Base-by-base conservation (phyloP, 2,329 filamentous ascomycete species). In the Rhytidhysteron rufulum region DNA sequence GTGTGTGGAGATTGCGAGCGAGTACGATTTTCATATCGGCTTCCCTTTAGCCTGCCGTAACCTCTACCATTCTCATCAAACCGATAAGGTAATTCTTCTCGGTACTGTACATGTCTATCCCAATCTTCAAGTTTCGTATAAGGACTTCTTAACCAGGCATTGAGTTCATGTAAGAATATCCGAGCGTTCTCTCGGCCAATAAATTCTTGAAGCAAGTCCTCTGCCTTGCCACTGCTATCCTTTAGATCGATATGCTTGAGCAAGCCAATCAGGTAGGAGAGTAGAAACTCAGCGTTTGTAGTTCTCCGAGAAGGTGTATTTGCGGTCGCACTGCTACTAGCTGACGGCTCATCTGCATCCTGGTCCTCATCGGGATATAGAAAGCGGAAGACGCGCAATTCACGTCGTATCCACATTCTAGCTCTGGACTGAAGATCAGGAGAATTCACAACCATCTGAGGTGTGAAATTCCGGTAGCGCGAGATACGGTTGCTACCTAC, bases 211-310 rank as follows among this genome's bases (percentile, higher is more conserved):
- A 96, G 62, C 66, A 95, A 76, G 31, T 87, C 81, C 59, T 93
- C 87, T 0, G 88, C 88, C 53, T 86, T 80, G 0, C 88, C 89
- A 29, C 77, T 77, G 46, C 85, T 87, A 4, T 81, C 86, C 64
- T 88, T 88, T 4, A 90, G 74, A 55, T 95, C 88, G 13, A 93
- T 80, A 0, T 82, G 87, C 60, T 87, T 90, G 43, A 96, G 67
- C 17, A 96, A 85, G 8, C 85, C 85, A 30, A 96, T 68, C 39
- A 95, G 80, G 60, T 94, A 95, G 55, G 94, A 87, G 8, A 96
- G 75, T 9, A 96, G 65, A 47, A 90, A 95, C 56, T 95, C 89
- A 6, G 85, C 79, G 54, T 90, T 91, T 49, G 79, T 83, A 4
- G 76, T 76, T 30, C 79, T 68, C 27, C 76, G 68, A 15, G 58